These are phyloP conservation scores for Diaporthe helianthi DNA, from an alignment of 2,329 filamentous ascomycete genomes.

Conservation along the genomic window DNA sequence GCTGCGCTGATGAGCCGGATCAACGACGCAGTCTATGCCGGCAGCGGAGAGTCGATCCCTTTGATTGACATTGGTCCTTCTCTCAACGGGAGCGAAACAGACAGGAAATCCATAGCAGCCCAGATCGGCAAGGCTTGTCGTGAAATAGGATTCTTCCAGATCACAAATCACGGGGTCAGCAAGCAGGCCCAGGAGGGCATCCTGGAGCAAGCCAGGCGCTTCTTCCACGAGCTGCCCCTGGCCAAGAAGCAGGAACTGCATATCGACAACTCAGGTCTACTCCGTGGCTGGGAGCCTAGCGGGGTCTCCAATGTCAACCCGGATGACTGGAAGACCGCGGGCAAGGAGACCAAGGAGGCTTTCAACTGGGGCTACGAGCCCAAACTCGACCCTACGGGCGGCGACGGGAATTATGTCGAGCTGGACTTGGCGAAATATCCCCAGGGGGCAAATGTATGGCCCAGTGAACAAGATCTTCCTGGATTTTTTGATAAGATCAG, in stretches of 20 bases:
- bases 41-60: slow-evolving; percentile 3
- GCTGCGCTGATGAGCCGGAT: slow-evolving; percentile 9
- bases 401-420: slow-evolving; percentile 18
- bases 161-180: slow-evolving; percentile 38
- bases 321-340: neutral
- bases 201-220: slow-evolving; percentile 33
- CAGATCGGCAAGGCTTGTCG: slow-evolving; percentile 29
- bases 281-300: slow-evolving; percentile 35
- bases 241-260: slow-evolving; percentile 37
- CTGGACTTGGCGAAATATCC: neutral
- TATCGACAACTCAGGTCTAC: slow-evolving; percentile 32
- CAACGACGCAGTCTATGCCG: slow-evolving; percentile 9
- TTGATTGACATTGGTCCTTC: slow-evolving; percentile 26
- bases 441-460: slow-evolving; percentile 19
- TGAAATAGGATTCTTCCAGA: slow-evolving; percentile 41
- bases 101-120: neutral
- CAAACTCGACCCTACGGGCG: slow-evolving; percentile 29
- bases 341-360: slow-evolving; percentile 33
- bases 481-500: slow-evolving; percentile 15
- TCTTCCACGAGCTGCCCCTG: slow-evolving; percentile 37
- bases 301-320: slow-evolving; percentile 13
- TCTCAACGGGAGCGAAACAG: slow-evolving; percentile 1
- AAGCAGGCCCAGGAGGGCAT: slow-evolving; percentile 34
- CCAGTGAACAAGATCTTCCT: slow-evolving; percentile 18
- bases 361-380: slow-evolving; percentile 35